Evolutionary conservation across 139 green algal genomes (phyloP).

Genomic region (Picochlorum sp.): DNA sequence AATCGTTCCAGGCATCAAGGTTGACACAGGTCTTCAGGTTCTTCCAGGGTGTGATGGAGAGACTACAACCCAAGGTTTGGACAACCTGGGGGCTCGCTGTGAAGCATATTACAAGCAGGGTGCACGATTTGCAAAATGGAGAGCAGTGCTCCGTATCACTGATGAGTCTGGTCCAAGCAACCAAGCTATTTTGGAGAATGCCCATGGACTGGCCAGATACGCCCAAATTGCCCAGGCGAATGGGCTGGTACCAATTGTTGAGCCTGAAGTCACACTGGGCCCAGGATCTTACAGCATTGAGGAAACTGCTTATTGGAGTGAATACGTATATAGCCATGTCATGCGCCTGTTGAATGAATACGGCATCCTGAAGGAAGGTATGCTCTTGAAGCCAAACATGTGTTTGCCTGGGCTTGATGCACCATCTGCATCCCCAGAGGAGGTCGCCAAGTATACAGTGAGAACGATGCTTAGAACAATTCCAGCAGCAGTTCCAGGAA

Average conservation of each 20-base stretch:
- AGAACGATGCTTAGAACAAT: conserved; percentile 69
- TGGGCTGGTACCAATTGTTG: conserved; percentile 90
- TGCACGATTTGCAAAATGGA: conserved; percentile 83
- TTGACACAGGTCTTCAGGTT: conserved; percentile 64
- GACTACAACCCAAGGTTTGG: conserved; percentile 58
- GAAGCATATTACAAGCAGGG: conserved; percentile 68
- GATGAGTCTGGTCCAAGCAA: conserved; percentile 46
- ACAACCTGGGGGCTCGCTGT: conserved; percentile 66
- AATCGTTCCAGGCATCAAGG: conserved; percentile 85
- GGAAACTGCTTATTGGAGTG: conserved; percentile 66
- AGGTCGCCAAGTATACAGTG: conserved; percentile 75
- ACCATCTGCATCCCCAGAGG: conserved; percentile 33
- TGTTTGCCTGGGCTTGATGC: conserved; percentile 59
- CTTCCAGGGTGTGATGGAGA: conserved; percentile 41
- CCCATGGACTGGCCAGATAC: conserved; percentile 86
- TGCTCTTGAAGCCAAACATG: conserved; percentile 95
- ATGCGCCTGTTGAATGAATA: conserved; percentile 86
- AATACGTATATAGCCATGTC: conserved; percentile 48
- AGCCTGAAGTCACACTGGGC: conserved; percentile 79
- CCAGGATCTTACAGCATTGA: conserved; percentile 77
- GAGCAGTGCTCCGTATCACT: conserved; percentile 75
- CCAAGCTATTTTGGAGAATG: conserved; percentile 79
- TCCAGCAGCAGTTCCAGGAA: conserved; percentile 45
- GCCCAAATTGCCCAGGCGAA: conserved; percentile 67
- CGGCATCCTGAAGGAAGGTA: conserved; percentile 76